Percentiles rank a stretch among this genome's conserved stretches.
These are phyloP conservation scores for Nelumbo lutea DNA, from an alignment of 164 flowering plant species.

Conservation along the genomic window DNA sequence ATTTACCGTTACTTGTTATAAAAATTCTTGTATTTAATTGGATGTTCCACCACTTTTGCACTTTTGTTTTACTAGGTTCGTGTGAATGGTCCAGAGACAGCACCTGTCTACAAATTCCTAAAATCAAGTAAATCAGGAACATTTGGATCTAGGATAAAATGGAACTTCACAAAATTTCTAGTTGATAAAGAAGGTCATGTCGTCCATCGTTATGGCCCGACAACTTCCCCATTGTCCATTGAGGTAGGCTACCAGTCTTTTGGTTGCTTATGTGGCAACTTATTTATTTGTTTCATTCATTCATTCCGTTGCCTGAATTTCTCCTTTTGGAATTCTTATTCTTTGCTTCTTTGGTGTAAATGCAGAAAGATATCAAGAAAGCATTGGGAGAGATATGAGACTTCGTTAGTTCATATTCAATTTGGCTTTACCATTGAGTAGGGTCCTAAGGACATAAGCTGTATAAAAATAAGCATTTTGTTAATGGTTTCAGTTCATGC, in stretches of 20 bases:
- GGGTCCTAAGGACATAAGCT: neutral
- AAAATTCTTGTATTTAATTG: neutral
- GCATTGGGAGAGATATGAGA: slow-evolving; percentile 16
- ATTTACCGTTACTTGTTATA: neutral
- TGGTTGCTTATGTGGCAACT: neutral
- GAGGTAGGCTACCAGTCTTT: slow-evolving; percentile 39
- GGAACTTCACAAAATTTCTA: slow-evolving; percentile 90
- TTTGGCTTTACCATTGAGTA: neutral
- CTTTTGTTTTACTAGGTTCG: slow-evolving; percentile 36
- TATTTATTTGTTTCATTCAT: neutral
- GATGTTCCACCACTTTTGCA: neutral
- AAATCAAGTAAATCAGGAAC: slow-evolving; percentile 45
- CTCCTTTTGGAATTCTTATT: neutral
- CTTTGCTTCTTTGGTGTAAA: slow-evolving; percentile 4
- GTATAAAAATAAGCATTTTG: neutral
- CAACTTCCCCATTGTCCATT: slow-evolving; percentile 45
- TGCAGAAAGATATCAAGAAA: slow-evolving; percentile 22
- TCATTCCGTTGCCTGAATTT: neutral
- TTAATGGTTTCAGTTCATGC: neutral
- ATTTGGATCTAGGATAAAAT: slow-evolving; percentile 61
- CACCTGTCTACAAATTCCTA: slow-evolving; percentile 74
- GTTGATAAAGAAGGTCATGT: slow-evolving; percentile 68
- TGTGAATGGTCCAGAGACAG: slow-evolving; percentile 70
- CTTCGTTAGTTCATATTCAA: neutral
- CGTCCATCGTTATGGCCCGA: slow-evolving; percentile 48